A percentile compares a stretch with the other conserved stretches of the same genome.
Evolutionary conservation across 805 yeast species (phyloP).

Genomic region (Nakazawaea laoshanensis): DNA sequence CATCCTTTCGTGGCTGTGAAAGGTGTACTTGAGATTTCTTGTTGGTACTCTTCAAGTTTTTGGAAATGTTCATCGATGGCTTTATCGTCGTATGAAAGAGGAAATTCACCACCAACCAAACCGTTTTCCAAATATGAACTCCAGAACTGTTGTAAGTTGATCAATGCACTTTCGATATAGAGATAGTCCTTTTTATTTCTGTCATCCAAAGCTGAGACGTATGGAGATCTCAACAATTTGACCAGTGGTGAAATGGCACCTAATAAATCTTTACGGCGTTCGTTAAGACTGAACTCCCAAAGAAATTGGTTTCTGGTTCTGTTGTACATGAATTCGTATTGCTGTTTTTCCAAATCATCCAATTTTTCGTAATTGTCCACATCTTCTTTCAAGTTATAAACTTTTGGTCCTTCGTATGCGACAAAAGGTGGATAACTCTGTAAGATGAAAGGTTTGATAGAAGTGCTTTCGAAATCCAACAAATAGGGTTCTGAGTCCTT

Average conservation of each 20-base stretch:
- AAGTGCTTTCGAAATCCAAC: slow-evolving; percentile 76
- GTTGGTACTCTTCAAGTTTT: slow-evolving; percentile 59
- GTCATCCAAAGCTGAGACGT: slow-evolving; percentile 49
- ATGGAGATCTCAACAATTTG: slow-evolving; percentile 62
- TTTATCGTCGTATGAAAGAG: slow-evolving; percentile 50
- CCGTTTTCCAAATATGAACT: slow-evolving; percentile 50
- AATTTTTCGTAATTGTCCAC: slow-evolving; percentile 61
- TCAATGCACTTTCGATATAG: slow-evolving; percentile 56
- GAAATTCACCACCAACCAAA: slow-evolving; percentile 46
- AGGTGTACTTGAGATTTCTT: slow-evolving; percentile 60
- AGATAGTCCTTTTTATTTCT: slow-evolving; percentile 52
- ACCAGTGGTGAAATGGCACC: slow-evolving; percentile 78
- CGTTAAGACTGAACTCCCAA: slow-evolving; percentile 76
- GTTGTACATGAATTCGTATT: slow-evolving; percentile 78
- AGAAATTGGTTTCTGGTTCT: slow-evolving; percentile 86
- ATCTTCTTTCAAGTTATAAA: slow-evolving; percentile 68
- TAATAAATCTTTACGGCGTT: slow-evolving; percentile 55
- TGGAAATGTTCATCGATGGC: slow-evolving; percentile 50
- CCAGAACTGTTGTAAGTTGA: slow-evolving; percentile 66
- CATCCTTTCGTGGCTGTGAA: slow-evolving; percentile 90
- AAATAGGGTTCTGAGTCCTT: slow-evolving; percentile 38
- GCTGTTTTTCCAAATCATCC: slow-evolving; percentile 66
- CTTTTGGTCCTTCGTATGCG: slow-evolving; percentile 81
- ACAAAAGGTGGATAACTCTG: slow-evolving; percentile 77
- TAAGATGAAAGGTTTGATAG: slow-evolving; percentile 75